phyloP scores from a whole-genome alignment of 2,329 filamentous ascomycete genomes.

The Fonsecaea erecta region DNA sequence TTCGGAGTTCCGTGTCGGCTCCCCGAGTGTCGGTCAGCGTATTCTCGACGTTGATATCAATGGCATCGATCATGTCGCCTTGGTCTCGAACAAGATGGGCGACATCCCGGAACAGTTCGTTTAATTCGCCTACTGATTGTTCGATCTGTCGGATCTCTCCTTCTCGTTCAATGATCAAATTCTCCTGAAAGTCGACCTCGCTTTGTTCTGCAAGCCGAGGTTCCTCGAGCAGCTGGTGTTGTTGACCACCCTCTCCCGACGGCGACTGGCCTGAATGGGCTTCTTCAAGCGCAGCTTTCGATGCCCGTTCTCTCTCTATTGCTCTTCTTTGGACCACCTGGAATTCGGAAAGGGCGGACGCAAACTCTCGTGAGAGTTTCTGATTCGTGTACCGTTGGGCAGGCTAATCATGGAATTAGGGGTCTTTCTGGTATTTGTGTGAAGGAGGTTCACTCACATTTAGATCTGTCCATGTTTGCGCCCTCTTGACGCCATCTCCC shows the following conservation, averaged over 20 bases:
- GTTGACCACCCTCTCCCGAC: constrained; percentile 55
- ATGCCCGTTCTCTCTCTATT: constrained; percentile 89
- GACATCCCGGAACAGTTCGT: constrained; percentile 97
- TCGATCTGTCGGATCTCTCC: constrained; percentile 97
- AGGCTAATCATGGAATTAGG: constrained; percentile 60
- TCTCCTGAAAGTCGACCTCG: constrained; percentile 97
- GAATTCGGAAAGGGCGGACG: constrained; percentile 85
- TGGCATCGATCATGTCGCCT: constrained; percentile 83
- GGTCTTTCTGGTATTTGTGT: too few relatives aligned
- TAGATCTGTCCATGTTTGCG: constrained; percentile 83
- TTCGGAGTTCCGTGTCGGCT: constrained; percentile 82
- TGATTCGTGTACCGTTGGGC: constrained; percentile 96
- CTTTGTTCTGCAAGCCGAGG: constrained; percentile 83
- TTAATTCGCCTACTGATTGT: constrained; percentile 91
- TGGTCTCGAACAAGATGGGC: constrained; percentile 96
- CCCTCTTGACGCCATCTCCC: constrained; percentile 89
- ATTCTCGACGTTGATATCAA: constrained; percentile 84
- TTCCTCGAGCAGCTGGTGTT: constrained; percentile 76
- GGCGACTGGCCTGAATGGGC: constrained; percentile 38
- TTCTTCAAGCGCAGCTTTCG: constrained; percentile 75
- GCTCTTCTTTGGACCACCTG: constrained; percentile 87
- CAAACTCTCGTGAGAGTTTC: constrained; percentile 92
- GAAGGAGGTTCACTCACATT: constrained; percentile 60
- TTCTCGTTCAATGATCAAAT: constrained; percentile 93
- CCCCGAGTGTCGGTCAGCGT: constrained; percentile 80